Conservation (phyloP, 257 asterid species). For the Penstemon newberryi region DNA sequence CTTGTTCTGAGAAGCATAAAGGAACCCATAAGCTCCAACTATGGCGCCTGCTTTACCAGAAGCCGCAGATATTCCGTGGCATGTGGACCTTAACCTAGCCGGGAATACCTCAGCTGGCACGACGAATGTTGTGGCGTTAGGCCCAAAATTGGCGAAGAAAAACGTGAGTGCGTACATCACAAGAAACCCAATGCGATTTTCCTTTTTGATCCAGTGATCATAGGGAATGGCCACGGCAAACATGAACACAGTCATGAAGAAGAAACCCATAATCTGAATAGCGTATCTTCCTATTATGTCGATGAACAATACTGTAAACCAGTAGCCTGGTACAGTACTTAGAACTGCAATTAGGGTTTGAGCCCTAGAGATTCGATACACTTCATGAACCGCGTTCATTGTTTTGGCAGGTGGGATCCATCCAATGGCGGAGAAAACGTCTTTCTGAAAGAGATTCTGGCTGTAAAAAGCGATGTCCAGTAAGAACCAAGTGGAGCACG, state of each 20-base stretch:
- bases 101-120: slow-evolving; percentile 54
- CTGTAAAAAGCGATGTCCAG: slow-evolving; percentile 48
- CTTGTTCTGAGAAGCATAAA: slow-evolving; percentile 38
- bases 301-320: slow-evolving; percentile 43
- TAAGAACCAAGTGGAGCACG: slow-evolving; percentile 41
- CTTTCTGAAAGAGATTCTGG: slow-evolving; percentile 50
- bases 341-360: slow-evolving; percentile 44
- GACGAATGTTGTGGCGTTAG: slow-evolving; percentile 51
- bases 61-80: slow-evolving; percentile 55
- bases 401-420: slow-evolving; percentile 31
- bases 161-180: slow-evolving; percentile 42
- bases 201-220: slow-evolving; percentile 35
- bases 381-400: slow-evolving; percentile 43
- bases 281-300: slow-evolving; percentile 44
- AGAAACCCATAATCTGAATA: slow-evolving; percentile 48
- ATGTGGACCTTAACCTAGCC: slow-evolving; percentile 44
- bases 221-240: slow-evolving; percentile 46
- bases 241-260: slow-evolving; percentile 52
- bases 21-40: slow-evolving; percentile 45
- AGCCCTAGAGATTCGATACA: slow-evolving; percentile 38
- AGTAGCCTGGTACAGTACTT: slow-evolving; percentile 46
- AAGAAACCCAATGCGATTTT: slow-evolving; percentile 41
- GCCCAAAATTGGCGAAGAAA: slow-evolving; percentile 53
- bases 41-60: slow-evolving; percentile 52
- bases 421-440: slow-evolving; percentile 42